Base-by-base conservation (phyloP, 805 yeast species). In the Huiozyma sinensis region DNA sequence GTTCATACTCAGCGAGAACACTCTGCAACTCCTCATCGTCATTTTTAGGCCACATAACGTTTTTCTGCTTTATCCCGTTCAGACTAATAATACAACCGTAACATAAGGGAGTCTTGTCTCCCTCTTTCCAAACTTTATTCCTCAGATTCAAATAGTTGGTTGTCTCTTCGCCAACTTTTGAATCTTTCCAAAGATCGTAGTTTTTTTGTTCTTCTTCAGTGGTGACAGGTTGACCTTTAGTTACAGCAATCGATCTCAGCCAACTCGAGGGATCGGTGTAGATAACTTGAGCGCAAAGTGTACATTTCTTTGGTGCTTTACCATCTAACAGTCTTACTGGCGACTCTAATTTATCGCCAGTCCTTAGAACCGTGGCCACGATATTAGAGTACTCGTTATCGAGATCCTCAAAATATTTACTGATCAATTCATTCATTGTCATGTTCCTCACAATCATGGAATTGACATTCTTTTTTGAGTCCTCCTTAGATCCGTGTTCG, bases 291-390 rank as follows among this genome's bases (percentile, higher is more conserved):
- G 72, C 70, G 56, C 95, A 86, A 1, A 85, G 50, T 10, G 62
- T 63, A 60, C 95, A 86, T 6, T 39, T 42, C n/a, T 37, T 17
- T 2, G 8, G 8, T 1, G 51, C 52, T 1, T 55, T 47, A 8
- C 47, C 17, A 37, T 39, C 17, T 30, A 31, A 36, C 29, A 8
- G 8, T 29, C 27, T 17, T 28, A 7, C 30, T 44, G 84, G 85
- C 6, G 69, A 69, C 1, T 71, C 72, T 38, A 89, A 64, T 58
- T 90, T 88, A 40, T 80, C 80, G 5, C 92, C 95, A 0, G 95
- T 88, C 51, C 85, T 81, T 10, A 88, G 88, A 17, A 90, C 97
- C 0, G 97, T 89, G 0, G 96, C 83, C 3, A 89, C 88, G 2
- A 90, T 84, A 45, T 90, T 85, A 0, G 95, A 88, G 57, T 88